A percentile compares a stretch with the other conserved stretches of the same genome.
Conservation (phyloP, 1,284 basidiomycete species). For the Cutaneotrichosporon spelunceum region DNA sequence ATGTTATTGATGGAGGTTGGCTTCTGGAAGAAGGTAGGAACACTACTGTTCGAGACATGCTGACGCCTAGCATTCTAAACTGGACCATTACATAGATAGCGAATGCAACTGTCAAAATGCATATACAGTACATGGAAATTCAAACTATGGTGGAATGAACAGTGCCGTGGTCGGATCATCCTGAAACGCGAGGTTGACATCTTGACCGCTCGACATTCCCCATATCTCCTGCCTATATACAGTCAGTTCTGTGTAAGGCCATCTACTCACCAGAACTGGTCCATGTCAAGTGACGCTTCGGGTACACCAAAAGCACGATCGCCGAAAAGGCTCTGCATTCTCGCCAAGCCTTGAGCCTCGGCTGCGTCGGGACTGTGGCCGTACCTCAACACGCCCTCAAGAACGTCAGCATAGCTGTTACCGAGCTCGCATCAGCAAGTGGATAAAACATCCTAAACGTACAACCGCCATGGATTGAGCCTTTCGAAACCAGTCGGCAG, state of each 20-base stretch:
- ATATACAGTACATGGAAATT: too few relatives aligned
- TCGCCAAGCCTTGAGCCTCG: neutral
- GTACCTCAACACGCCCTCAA: neutral
- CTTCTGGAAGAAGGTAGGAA: too few relatives aligned
- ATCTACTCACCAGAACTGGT: neutral
- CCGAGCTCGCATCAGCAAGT: conserved; percentile 5
- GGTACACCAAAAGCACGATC: too few relatives aligned
- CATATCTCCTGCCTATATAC: neutral
- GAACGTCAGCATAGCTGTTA: neutral
- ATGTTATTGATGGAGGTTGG: conserved; percentile 46
- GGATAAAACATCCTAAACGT: neutral
- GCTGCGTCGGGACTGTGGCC: neutral
- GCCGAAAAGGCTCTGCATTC: neutral
- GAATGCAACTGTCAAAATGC: too few relatives aligned
- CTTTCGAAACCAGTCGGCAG: conserved; percentile 19
- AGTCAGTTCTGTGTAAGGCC: neutral
- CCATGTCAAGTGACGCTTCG: neutral
- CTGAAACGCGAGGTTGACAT: too few relatives aligned
- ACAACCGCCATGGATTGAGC: conserved; percentile 5
- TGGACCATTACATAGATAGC: too few relatives aligned
- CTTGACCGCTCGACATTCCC: too few relatives aligned
- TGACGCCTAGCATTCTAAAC: too few relatives aligned
- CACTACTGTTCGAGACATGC: too few relatives aligned
- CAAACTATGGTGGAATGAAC: too few relatives aligned
- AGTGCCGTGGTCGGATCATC: too few relatives aligned